Conservation (phyloP, 192 early-diverging fungal species). For the Coemansia reversa region DNA sequence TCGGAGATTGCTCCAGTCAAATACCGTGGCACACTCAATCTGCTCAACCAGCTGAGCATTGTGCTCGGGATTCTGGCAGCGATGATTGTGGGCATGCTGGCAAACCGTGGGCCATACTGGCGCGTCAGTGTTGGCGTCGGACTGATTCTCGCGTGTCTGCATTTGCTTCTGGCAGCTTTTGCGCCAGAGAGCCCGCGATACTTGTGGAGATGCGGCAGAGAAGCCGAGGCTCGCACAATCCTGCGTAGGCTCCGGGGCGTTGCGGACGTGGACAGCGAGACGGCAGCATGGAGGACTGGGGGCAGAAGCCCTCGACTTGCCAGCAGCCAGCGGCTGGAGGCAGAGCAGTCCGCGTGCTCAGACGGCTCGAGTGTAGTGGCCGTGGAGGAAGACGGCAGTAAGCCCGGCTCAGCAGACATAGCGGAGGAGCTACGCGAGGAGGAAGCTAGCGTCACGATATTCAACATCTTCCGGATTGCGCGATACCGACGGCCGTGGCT, state of each 20-base stretch:
- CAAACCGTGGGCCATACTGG: conserved; percentile 67
- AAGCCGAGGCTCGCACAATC: conserved; percentile 31
- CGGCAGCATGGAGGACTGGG: conserved; percentile 26
- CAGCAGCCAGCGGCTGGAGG: too few species aligned
- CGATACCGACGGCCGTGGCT: conserved; percentile 65
- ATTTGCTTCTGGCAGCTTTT: conserved; percentile 41
- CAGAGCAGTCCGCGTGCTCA: too few species aligned
- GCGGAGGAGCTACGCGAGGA: conserved; percentile 19
- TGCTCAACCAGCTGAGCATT: conserved; percentile 82
- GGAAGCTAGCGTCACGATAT: conserved; percentile 27
- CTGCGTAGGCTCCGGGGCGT: conserved; percentile 38
- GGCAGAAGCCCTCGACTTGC: not conserved
- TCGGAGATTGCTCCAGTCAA: conserved; percentile 74
- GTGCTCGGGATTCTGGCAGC: conserved; percentile 79
- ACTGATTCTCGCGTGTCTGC: conserved; percentile 58
- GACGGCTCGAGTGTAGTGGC: too few species aligned
- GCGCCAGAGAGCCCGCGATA: conserved; percentile 81
- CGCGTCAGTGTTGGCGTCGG: conserved; percentile 67
- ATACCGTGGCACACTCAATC: conserved; percentile 69
- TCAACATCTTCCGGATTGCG: conserved; percentile 45
- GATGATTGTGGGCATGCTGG: conserved; percentile 64
- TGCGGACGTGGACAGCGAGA: conserved; percentile 40
- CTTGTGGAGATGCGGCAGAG: conserved; percentile 47
- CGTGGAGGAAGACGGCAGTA: not conserved
- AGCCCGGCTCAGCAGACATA: not conserved